Evolutionary conservation across 2,329 filamentous ascomycete species (phyloP).

Genomic region (Septoria petroselini): DNA sequence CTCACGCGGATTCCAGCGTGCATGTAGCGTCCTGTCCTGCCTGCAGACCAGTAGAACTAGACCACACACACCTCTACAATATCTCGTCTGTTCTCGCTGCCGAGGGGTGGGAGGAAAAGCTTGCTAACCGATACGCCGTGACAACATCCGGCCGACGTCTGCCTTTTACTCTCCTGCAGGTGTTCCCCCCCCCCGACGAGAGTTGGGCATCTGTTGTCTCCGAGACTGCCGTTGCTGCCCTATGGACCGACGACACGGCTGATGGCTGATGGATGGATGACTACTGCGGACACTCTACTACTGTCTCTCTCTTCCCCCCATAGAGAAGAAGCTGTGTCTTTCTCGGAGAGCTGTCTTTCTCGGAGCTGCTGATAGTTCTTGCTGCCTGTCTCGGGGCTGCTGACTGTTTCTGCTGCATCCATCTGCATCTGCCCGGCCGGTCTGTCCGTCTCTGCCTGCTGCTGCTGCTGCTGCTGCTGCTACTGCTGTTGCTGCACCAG

Average conservation of each 20-base stretch:
- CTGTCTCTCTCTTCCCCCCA: neutral
- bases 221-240: conserved; percentile 16
- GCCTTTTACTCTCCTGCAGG: conserved; percentile 5
- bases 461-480: conserved; percentile 1
- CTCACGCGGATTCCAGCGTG: neutral
- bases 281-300: too few relatives aligned
- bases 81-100: too few relatives aligned
- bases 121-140: conserved; percentile 14
- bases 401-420: too few relatives aligned
- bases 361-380: too few relatives aligned
- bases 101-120: conserved; percentile 13
- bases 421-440: too few relatives aligned
- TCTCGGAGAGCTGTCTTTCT: too few relatives aligned
- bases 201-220: conserved; percentile 17
- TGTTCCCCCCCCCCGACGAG: conserved; percentile 1
- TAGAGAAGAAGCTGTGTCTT: too few relatives aligned
- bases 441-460: conserved; percentile 13
- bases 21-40: neutral
- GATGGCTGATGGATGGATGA: too few relatives aligned
- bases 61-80: neutral
- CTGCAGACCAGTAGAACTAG: neutral
- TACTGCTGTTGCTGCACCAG: conserved; percentile 8
- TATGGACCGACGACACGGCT: conserved; percentile 12
- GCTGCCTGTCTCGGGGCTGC: too few relatives aligned
- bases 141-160: conserved; percentile 14